phyloP scores from a whole-genome alignment of 768 basidiomycete species.

The Sporobolomyces roseus region DNA sequence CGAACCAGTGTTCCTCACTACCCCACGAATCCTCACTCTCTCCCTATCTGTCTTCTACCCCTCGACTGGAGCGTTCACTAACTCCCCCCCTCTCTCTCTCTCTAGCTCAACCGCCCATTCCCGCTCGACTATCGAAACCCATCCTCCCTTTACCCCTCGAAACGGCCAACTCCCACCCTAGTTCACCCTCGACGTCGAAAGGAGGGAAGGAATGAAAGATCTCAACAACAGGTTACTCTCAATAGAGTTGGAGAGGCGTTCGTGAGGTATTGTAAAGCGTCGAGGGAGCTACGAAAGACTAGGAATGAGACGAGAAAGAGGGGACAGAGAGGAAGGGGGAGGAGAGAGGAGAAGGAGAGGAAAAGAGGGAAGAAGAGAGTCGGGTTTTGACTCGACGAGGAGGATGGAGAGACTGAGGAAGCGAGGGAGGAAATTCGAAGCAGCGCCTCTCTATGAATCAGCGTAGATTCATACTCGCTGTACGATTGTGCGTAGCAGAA shows the following conservation, averaged over 20 bases:
- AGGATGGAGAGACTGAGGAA: too few species aligned
- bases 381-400: background rate
- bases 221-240: conserved; percentile 31
- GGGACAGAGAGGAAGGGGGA: background rate
- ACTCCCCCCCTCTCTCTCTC: conserved; percentile 26
- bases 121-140: conserved; percentile 19
- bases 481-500: too few species aligned
- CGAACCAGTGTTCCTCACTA: conserved; percentile 49
- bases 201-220: conserved; percentile 9
- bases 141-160: conserved; percentile 2
- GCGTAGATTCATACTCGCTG: too few species aligned
- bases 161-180: conserved; percentile 21
- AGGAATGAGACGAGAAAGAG: background rate
- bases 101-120: conserved; percentile 35
- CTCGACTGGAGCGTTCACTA: conserved; percentile 52
- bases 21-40: conserved; percentile 56
- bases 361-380: conserved; percentile 9
- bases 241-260: conserved; percentile 26
- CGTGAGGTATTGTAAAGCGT: background rate
- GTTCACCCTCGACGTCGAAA: conserved; percentile 33
- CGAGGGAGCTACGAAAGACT: background rate
- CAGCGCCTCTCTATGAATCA: too few species aligned
- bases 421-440: too few species aligned
- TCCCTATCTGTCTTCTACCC: conserved; percentile 93
- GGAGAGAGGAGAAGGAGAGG: background rate